Percentiles rank a stretch among this genome's conserved stretches.
phyloP scores from a whole-genome alignment of 2,329 filamentous ascomycete species.

The Acarospora socialis region DNA sequence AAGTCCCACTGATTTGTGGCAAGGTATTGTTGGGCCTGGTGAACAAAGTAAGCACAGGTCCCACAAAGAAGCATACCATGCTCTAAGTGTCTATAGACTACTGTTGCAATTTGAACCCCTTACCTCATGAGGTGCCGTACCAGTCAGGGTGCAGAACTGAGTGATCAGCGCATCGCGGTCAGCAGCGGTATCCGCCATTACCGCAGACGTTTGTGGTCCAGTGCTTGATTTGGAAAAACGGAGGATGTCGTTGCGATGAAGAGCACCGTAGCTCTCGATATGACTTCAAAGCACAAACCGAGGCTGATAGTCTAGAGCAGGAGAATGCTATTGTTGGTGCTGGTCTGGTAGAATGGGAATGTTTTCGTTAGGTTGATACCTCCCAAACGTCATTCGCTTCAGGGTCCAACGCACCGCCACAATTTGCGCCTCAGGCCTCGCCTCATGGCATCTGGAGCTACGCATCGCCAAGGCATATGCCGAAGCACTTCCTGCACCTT shows the following conservation, averaged over 20 bases:
- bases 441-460: not conserved
- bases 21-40: slow-evolving; percentile 54
- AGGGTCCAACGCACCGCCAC: not conserved
- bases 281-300: no score
- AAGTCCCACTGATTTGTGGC: slow-evolving; percentile 52
- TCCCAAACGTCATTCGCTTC: not conserved
- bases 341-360: not conserved
- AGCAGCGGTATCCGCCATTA: slow-evolving; percentile 17
- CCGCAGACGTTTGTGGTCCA: not conserved
- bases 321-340: not conserved
- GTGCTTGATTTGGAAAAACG: not conserved
- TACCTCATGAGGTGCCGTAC: slow-evolving; percentile 36
- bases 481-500: not conserved
- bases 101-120: no score
- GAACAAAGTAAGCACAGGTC: slow-evolving; percentile 3
- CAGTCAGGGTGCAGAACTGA: slow-evolving; percentile 44
- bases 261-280: no score
- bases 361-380: not conserved
- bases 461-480: not conserved
- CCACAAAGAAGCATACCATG: not conserved
- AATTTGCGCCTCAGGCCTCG: not conserved
- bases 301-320: no score
- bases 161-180: slow-evolving; percentile 26
- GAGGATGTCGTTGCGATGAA: no score
- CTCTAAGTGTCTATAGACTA: not conserved